Evolutionary conservation across 371 early-diverging fungal species (phyloP).

Genomic region (Haplosporangium sp.): DNA sequence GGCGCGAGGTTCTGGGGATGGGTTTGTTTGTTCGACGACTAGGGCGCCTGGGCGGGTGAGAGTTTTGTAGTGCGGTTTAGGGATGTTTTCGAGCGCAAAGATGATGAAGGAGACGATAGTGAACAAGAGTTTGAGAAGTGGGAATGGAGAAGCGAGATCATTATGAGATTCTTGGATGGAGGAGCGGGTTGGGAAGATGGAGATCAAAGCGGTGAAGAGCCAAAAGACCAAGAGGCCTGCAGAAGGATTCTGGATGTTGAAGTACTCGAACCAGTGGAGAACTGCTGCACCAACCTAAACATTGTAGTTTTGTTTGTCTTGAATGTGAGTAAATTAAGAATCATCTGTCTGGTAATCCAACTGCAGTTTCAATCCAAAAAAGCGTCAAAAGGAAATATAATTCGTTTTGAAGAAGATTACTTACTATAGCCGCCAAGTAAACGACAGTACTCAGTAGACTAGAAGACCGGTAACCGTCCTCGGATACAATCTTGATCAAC

Average conservation of each 20-base stretch:
- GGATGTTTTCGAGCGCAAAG: conserved; percentile 74
- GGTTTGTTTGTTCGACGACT: conserved; percentile 50
- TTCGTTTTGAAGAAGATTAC: too few relatives aligned
- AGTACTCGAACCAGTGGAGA: conserved; percentile 77
- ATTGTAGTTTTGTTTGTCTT: neutral
- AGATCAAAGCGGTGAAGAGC: conserved; percentile 65
- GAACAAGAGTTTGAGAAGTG: conserved; percentile 57
- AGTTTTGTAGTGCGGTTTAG: conserved; percentile 63
- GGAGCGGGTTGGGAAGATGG: conserved; percentile 68
- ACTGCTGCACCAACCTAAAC: conserved; percentile 61
- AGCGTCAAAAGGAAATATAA: neutral
- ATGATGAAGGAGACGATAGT: conserved; percentile 61
- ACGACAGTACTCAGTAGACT: conserved; percentile 32
- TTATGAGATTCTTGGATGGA: conserved; percentile 46
- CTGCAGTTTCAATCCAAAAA: neutral
- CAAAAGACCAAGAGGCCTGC: conserved; percentile 78
- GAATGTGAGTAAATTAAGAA: conserved; percentile 7
- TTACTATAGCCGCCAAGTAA: conserved; percentile 26
- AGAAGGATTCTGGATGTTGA: conserved; percentile 71
- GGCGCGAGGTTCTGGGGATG: conserved; percentile 80
- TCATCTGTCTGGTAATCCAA: conserved; percentile 1
- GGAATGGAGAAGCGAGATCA: conserved; percentile 44
- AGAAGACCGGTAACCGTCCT: conserved; percentile 19
- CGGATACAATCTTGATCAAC: conserved; percentile 10
- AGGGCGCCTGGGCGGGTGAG: conserved; percentile 58